phyloP scores from a whole-genome alignment of 2,329 filamentous ascomycete genomes.

The Aureobasidium sp. region DNA sequence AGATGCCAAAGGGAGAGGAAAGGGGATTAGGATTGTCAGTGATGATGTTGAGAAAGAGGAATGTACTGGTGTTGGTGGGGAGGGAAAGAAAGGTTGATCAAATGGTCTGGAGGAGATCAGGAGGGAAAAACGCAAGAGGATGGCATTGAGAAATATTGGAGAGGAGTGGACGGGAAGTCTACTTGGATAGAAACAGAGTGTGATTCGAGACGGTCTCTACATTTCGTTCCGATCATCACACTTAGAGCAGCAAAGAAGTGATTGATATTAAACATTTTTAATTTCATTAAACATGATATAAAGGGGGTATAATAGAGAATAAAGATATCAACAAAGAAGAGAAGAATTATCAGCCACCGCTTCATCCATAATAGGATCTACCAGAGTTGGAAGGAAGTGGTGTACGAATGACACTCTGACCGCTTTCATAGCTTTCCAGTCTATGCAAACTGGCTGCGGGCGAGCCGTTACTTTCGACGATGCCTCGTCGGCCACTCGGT shows the following conservation, averaged over 20 bases:
- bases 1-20: not conserved
- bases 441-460: not conserved
- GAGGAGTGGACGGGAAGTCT: too few species aligned
- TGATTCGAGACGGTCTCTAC: too few species aligned
- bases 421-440: not conserved
- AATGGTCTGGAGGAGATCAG: too few species aligned
- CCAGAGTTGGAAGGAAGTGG: not conserved
- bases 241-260: too few species aligned
- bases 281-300: too few species aligned
- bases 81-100: too few species aligned
- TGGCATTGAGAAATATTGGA: too few species aligned
- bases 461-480: not conserved
- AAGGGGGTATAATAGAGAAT: not conserved
- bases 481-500: not conserved
- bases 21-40: not conserved
- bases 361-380: not conserved
- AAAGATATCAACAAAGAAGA: not conserved
- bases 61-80: not conserved
- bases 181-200: too few species aligned
- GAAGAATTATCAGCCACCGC: not conserved
- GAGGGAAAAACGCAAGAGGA: too few species aligned
- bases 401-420: not conserved
- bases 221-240: too few species aligned
- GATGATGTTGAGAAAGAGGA: not conserved
- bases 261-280: too few species aligned